Percentiles rank a stretch among this genome's conserved stretches.
phyloP scores from a whole-genome alignment of 345 rosid genomes.

The Murraya paniculata region DNA sequence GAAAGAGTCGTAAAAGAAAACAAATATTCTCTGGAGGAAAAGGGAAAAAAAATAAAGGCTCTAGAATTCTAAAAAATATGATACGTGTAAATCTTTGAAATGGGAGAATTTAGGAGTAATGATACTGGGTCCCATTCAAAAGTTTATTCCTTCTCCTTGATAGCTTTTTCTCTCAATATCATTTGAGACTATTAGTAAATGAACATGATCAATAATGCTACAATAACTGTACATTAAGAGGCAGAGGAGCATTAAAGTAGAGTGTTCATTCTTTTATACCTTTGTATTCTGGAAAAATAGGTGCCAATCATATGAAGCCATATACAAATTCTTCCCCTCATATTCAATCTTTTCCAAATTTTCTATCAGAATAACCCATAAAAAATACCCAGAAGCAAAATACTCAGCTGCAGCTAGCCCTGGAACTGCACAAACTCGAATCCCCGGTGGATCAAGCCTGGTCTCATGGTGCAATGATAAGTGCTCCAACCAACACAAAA shows the following conservation, averaged over 20 bases:
- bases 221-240: not conserved
- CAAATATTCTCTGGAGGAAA: not conserved
- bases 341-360: slow-evolving; percentile 77
- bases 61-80: not conserved
- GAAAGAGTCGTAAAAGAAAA: not conserved
- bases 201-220: not conserved
- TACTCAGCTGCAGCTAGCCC: slow-evolving; percentile 61
- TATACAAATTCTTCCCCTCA: slow-evolving; percentile 63
- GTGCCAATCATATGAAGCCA: slow-evolving; percentile 71
- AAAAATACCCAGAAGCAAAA: slow-evolving; percentile 56
- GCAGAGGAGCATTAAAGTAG: not conserved
- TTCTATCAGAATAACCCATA: slow-evolving; percentile 70
- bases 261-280: slow-evolving; percentile 26
- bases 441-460: slow-evolving; percentile 69
- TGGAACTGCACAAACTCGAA: slow-evolving; percentile 54
- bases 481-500: slow-evolving; percentile 73
- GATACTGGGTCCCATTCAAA: not conserved
- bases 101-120: not conserved
- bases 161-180: not conserved
- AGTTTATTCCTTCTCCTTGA: not conserved
- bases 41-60: too few species aligned
- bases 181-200: not conserved
- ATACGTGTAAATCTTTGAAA: not conserved
- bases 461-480: slow-evolving; percentile 63
- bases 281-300: slow-evolving; percentile 62